Evolutionary conservation across 768 basidiomycete species (phyloP).

Genomic region (Lactifluus pinguis): DNA sequence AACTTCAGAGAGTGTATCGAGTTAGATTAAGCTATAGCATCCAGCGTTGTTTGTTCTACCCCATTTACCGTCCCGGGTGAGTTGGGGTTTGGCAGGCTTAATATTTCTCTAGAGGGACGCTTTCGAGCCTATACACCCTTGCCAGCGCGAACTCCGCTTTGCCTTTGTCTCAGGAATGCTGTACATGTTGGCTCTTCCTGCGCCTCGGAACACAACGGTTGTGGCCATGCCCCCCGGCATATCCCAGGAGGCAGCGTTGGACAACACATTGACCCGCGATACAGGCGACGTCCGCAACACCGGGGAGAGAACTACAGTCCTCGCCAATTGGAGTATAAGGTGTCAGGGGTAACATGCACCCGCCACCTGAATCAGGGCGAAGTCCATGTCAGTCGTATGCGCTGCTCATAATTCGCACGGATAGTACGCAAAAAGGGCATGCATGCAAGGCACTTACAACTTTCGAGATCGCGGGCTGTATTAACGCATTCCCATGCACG

Average conservation of each 20-base stretch:
- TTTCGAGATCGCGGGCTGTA: slow-evolving; percentile 40
- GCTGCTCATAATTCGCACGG: too few species aligned
- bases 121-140: slow-evolving; percentile 20
- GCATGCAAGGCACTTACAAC: slow-evolving; percentile 36
- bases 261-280: slow-evolving; percentile 35
- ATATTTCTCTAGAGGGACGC: slow-evolving; percentile 14
- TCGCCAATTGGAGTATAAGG: slow-evolving; percentile 29
- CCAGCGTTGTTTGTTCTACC: neutral
- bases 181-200: neutral
- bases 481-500: slow-evolving; percentile 42
- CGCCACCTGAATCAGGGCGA: slow-evolving; percentile 32
- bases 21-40: neutral
- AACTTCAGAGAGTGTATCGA: neutral
- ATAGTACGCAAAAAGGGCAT: neutral
- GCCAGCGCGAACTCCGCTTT: slow-evolving; percentile 7
- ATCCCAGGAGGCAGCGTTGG: slow-evolving; percentile 38
- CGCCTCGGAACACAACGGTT: slow-evolving; percentile 15
- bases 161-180: neutral
- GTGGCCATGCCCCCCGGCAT: slow-evolving; percentile 19
- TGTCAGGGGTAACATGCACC: slow-evolving; percentile 33
- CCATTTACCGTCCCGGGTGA: neutral
- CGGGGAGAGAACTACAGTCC: slow-evolving; percentile 42
- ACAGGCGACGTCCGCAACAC: slow-evolving; percentile 44
- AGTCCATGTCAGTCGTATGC: neutral
- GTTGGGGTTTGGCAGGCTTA: neutral